Percentiles rank a stretch among this genome's conserved stretches.
phyloP scores from a whole-genome alignment of 1,284 basidiomycete genomes.

The Ganoderma sinense region DNA sequence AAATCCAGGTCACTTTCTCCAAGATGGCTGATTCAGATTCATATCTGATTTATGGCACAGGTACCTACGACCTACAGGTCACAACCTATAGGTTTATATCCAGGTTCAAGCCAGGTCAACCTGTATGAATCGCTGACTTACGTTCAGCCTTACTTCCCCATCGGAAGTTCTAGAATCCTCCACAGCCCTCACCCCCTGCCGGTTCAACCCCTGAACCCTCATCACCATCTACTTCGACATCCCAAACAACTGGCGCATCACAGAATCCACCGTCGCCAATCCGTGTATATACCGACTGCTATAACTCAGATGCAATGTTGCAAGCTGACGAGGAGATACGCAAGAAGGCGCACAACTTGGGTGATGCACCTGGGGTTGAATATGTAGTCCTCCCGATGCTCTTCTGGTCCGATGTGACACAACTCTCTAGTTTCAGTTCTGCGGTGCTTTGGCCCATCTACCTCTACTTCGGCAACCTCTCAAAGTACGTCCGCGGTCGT shows the following conservation, averaged over 20 bases:
- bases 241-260: not conserved
- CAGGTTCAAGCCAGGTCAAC: no score
- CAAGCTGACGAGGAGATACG: conserved; percentile 28
- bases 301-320: conserved; percentile 30
- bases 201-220: no score
- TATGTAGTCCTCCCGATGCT: conserved; percentile 15
- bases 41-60: no score
- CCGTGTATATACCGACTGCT: conserved; percentile 30
- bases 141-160: no score
- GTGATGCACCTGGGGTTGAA: conserved; percentile 24
- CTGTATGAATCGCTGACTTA: no score
- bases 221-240: not conserved
- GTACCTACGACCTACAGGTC: no score
- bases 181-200: not conserved
- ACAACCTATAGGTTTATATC: no score
- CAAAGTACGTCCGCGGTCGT: conserved; percentile 32
- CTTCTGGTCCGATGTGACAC: conserved; percentile 30
- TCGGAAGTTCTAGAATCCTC: conserved; percentile 5
- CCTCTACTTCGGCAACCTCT: conserved; percentile 28
- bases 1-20: no score
- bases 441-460: conserved; percentile 19
- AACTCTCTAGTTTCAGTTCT: conserved; percentile 27
- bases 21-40: no score
- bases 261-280: not conserved
- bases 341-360: conserved; percentile 10